phyloP scores from a whole-genome alignment of 345 rosid species.

The Noccaea caerulescens region DNA sequence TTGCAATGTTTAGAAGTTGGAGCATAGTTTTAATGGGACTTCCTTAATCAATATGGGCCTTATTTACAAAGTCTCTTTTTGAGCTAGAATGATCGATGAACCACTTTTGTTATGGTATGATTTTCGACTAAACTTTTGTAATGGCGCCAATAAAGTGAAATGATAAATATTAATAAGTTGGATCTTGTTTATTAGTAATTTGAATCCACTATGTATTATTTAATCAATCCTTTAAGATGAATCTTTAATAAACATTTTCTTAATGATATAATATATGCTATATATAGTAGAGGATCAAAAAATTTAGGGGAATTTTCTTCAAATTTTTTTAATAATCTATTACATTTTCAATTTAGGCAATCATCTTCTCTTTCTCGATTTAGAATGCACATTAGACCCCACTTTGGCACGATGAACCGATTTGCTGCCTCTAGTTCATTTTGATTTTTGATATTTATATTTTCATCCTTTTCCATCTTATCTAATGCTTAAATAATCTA shows the following conservation, averaged over 20 bases:
- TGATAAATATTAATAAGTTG: constrained; percentile 8
- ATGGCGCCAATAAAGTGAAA: constrained; percentile 27
- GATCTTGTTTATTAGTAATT: constrained; percentile 32
- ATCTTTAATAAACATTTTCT: constrained; percentile 2
- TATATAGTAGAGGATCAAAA: constrained; percentile 23
- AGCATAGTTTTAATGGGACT: constrained; percentile 2
- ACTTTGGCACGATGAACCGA: constrained; percentile 34
- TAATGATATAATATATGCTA: constrained; percentile 19
- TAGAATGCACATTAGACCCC: constrained; percentile 28
- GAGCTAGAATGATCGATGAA: not conserved
- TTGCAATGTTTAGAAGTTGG: not conserved
- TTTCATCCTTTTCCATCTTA: constrained; percentile 27
- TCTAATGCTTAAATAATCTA: constrained; percentile 10
- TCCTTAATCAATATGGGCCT: not conserved
- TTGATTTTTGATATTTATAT: constrained; percentile 28
- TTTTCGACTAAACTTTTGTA: constrained; percentile 4
- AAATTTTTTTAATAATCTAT: not conserved
- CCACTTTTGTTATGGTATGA: not conserved
- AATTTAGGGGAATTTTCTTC: not conserved
- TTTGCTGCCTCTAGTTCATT: constrained; percentile 34
- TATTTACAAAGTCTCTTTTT: not conserved
- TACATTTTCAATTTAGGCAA: constrained; percentile 19
- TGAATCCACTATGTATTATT: constrained; percentile 33
- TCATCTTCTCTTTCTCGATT: constrained; percentile 16
- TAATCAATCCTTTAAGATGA: constrained; percentile 5